phyloP scores from a whole-genome alignment of 2,329 filamentous ascomycete species.

The Fusarium ambrosium region DNA sequence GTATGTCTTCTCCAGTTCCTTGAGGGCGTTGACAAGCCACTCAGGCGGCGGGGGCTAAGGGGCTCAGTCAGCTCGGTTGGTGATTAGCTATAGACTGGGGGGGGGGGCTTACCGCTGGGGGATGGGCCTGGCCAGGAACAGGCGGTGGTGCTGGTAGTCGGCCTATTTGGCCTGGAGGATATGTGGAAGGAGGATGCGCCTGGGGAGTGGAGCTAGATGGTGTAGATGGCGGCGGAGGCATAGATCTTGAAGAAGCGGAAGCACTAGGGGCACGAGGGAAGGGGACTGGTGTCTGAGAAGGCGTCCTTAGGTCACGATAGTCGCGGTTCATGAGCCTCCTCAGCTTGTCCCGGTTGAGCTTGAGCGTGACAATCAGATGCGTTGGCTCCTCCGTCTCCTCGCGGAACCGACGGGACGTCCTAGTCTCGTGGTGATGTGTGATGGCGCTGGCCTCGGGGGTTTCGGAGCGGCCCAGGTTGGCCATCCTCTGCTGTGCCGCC shows the following conservation, averaged over 20 bases:
- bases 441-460: slow-evolving; percentile 81
- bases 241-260: slow-evolving; percentile 49
- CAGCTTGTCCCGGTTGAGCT: slow-evolving; percentile 79
- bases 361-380: slow-evolving; percentile 81
- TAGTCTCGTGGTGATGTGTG: slow-evolving; percentile 77
- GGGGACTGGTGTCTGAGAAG: slow-evolving; percentile 53
- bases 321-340: slow-evolving; percentile 73
- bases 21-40: slow-evolving; percentile 85
- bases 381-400: slow-evolving; percentile 85
- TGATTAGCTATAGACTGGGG: slow-evolving; percentile 7
- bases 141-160: slow-evolving; percentile 77
- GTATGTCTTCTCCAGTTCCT: slow-evolving; percentile 77
- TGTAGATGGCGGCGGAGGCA: slow-evolving; percentile 56
- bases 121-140: slow-evolving; percentile 67
- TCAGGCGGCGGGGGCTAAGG: slow-evolving; percentile 83
- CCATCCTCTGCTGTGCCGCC: slow-evolving; percentile 89
- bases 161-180: slow-evolving; percentile 70
- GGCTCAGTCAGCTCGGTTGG: slow-evolving; percentile 34
- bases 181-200: slow-evolving; percentile 51
- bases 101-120: slow-evolving; percentile 69
- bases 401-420: slow-evolving; percentile 74
- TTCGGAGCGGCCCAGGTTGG: slow-evolving; percentile 83
- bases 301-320: slow-evolving; percentile 56
- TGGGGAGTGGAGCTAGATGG: slow-evolving; percentile 56
- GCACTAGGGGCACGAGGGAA: slow-evolving; percentile 50